Evolutionary conservation across 2,329 filamentous ascomycete genomes (phyloP), one percentile per base, ranked within the genome.

Genomic region (Zymoseptoria brevis): DNA sequence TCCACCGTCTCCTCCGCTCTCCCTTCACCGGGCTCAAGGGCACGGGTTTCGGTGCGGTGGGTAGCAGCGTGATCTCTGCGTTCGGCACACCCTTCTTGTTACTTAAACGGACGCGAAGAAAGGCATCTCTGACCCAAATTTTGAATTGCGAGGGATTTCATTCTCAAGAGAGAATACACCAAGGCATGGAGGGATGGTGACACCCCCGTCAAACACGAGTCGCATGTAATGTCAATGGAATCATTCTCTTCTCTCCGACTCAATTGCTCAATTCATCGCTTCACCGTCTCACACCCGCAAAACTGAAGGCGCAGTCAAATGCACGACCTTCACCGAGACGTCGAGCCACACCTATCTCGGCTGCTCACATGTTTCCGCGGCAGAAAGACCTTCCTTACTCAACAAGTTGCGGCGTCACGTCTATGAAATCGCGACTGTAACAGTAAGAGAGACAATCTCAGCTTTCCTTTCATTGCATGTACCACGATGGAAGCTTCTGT

Each of bases 61-160:
- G 77, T 77, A 84, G 83, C 78, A 88, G 84, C 81, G 84, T 99
- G 94, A 97, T 86, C 91, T 91, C 83, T 87, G 94, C 91, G 94
- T 96, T 89, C 91, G 93, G 90, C 94, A 96, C 93, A 96, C 82
- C 78, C 83, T 86, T 88, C 93, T 96, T 97, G 91, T 96, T 95
- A 90, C 83, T 79, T 80, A 79, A 83, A 90, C 92, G 93, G 86
- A 96, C 93, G 94, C 92, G 85, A 90, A 87, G 83, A 88, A 60
- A 50, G 88, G 90, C 87, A 95, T 89, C 90, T 96, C 93, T 97
- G 93, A 97, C 75, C 60, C 63, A 59, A n/a, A 45, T 45, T 54
- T 65, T 68, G 59, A 62, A 60, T 50, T 59, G 49, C 55, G 50
- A 55, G 57, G 63, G 60, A 41, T 56, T 49, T 53, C 35, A 45